phyloP scores from a whole-genome alignment of 208 protist genomes.

The Angomonas desouzai region DNA sequence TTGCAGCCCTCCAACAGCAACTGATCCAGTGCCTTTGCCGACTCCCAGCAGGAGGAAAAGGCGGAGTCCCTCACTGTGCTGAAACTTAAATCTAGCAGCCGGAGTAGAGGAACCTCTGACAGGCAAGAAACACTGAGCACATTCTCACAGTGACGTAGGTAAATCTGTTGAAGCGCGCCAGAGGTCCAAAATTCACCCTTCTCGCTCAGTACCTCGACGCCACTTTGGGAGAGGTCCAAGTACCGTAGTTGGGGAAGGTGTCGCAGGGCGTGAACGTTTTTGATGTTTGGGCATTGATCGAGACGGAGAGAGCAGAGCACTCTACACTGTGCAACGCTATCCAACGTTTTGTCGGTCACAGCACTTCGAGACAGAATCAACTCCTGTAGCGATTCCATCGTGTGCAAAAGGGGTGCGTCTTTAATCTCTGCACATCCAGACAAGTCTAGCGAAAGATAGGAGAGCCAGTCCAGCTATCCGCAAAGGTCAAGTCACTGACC shows the following conservation, averaged over 20 bases:
- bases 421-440: neutral
- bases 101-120: conserved; percentile 16
- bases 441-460: conserved; percentile 1
- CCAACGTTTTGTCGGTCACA: neutral
- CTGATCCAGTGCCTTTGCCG: conserved; percentile 9
- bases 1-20: conserved; percentile 20
- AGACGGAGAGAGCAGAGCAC: conserved; percentile 14
- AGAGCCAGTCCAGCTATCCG: neutral
- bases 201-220: neutral
- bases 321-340: neutral
- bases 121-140: neutral
- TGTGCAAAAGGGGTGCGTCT: neutral
- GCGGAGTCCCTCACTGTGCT: conserved; percentile 16
- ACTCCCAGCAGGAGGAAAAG: conserved; percentile 7
- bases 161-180: neutral
- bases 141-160: neutral
- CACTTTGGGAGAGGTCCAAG: neutral
- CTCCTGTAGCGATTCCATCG: conserved; percentile 1
- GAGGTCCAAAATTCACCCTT: neutral
- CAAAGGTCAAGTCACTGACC: conserved; percentile 5
- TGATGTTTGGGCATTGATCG: conserved; percentile 9
- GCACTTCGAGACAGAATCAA: neutral
- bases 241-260: neutral
- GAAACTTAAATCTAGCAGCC: conserved; percentile 20
- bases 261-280: conserved; percentile 4